Conservation (phyloP, 2,329 filamentous ascomycete species). For the Cladosporium halotolerans region DNA sequence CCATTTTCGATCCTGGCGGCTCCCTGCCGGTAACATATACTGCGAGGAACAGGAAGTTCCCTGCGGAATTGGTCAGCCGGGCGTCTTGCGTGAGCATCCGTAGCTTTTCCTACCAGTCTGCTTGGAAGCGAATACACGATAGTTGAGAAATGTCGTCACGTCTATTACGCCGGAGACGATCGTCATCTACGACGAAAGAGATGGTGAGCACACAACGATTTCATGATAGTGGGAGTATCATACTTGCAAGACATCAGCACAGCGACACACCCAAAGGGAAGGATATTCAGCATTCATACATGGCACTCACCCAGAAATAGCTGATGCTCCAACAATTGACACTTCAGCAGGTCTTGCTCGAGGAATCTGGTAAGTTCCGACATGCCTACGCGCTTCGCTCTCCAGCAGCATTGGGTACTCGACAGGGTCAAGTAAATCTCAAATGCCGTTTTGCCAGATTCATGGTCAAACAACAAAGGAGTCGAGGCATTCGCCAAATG, state of each 20-base stretch:
- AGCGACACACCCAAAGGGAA: neutral
- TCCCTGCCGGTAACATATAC: neutral
- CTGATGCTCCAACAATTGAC: neutral
- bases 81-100: neutral
- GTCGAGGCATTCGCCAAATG: too few relatives aligned
- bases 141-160: slow-evolving; percentile 24
- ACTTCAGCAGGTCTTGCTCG: neutral
- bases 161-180: slow-evolving; percentile 24
- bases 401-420: too few relatives aligned
- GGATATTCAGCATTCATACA: neutral
- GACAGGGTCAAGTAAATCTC: too few relatives aligned
- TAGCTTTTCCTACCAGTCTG: slow-evolving; percentile 31
- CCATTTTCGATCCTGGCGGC: neutral
- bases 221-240: too few relatives aligned
- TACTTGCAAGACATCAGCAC: too few relatives aligned
- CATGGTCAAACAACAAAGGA: too few relatives aligned
- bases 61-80: neutral
- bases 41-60: slow-evolving; percentile 6
- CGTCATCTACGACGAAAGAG: slow-evolving; percentile 14
- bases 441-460: too few relatives aligned
- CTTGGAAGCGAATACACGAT: slow-evolving; percentile 24
- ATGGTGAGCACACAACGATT: neutral
- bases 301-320: neutral
- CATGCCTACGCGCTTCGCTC: too few relatives aligned
- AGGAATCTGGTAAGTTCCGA: neutral